Percentiles rank a stretch among this genome's conserved stretches.
phyloP scores from a whole-genome alignment of 805 yeast species.

The Sugiyamaella marilandica region DNA sequence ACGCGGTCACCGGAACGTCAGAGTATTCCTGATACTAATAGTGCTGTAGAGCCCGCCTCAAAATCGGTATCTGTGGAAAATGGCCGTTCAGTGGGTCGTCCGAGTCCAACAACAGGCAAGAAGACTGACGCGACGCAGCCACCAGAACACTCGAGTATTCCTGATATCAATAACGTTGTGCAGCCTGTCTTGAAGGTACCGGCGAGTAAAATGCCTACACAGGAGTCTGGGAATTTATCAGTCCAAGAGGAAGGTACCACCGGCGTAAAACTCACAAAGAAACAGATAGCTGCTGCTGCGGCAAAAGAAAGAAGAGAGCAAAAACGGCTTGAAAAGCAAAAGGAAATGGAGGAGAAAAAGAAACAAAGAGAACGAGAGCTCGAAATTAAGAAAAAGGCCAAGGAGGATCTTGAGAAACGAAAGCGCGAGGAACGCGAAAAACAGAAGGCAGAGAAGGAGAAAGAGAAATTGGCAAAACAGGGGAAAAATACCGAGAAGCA shows the following conservation, averaged over 20 bases:
- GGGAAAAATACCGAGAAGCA: too few relatives aligned
- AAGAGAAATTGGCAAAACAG: not conserved
- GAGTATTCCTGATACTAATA: too few relatives aligned
- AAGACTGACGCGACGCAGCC: too few relatives aligned
- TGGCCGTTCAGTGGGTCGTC: too few relatives aligned
- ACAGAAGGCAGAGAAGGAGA: not conserved
- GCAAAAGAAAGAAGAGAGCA: slow-evolving; percentile 1
- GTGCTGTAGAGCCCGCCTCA: too few relatives aligned
- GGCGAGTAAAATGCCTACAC: not conserved
- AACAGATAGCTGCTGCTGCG: not conserved
- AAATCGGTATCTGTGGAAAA: too few relatives aligned
- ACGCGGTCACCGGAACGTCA: too few relatives aligned
- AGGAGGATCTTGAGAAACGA: not conserved
- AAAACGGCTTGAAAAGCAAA: not conserved
- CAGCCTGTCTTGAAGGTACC: not conserved
- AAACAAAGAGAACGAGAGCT: not conserved
- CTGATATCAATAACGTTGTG: not conserved
- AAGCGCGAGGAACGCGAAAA: not conserved
- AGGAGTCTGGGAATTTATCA: too few relatives aligned
- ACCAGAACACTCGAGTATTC: not conserved
- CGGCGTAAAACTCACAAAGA: not conserved
- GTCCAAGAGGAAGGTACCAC: too few relatives aligned
- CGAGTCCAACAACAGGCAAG: too few relatives aligned
- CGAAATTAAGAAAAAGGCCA: not conserved
- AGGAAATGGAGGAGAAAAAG: not conserved